phyloP scores from a whole-genome alignment of 306 rosid genomes.

The Cicer judaicum region DNA sequence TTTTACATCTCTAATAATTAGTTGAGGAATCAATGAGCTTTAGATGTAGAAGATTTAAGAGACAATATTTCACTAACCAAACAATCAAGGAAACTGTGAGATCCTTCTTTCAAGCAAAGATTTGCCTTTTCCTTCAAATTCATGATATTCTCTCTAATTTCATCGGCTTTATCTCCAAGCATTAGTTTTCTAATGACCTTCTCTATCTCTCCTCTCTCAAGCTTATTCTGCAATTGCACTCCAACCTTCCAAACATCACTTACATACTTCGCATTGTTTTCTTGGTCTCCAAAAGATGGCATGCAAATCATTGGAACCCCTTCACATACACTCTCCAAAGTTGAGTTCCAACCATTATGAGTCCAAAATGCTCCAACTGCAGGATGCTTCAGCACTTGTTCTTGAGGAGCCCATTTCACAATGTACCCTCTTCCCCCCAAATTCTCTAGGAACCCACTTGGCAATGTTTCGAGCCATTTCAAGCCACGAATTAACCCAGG shows the following conservation, averaged over 20 bases:
- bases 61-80: conserved; percentile 47
- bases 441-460: conserved; percentile 51
- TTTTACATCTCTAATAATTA: too few species aligned
- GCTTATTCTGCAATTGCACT: conserved; percentile 45
- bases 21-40: conserved; percentile 36
- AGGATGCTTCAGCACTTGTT: conserved; percentile 61
- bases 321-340: conserved; percentile 61
- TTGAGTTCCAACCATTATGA: conserved; percentile 76
- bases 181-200: conserved; percentile 47
- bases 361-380: conserved; percentile 71
- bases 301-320: conserved; percentile 75
- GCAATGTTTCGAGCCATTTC: conserved; percentile 62
- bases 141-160: conserved; percentile 51
- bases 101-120: conserved; percentile 44
- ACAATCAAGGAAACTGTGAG: conserved; percentile 44
- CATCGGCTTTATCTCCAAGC: conserved; percentile 51
- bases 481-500: conserved; percentile 57
- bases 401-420: conserved; percentile 80
- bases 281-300: conserved; percentile 64
- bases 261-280: conserved; percentile 59
- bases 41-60: background rate
- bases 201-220: conserved; percentile 59
- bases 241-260: conserved; percentile 65
- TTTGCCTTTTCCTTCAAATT: conserved; percentile 59
- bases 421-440: conserved; percentile 56